Conservation (phyloP, 1,139 yeast genomes). For the Kodamaea derodonti region DNA sequence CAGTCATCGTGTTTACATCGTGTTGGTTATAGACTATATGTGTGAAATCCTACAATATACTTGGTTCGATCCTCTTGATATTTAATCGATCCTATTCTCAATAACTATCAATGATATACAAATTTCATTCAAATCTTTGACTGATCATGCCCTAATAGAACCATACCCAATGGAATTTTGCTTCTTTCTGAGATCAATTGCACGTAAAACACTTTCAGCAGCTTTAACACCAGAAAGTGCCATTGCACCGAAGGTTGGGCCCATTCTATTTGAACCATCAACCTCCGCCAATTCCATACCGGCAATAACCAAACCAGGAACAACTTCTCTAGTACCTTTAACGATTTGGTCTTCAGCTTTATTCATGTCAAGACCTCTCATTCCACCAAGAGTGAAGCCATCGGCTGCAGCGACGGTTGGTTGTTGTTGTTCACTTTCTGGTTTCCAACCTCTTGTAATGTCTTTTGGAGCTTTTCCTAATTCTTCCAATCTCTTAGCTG, state of each 20-base stretch:
- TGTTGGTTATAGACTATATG: no score
- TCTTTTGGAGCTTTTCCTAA: conserved; percentile 28
- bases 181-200: conserved; percentile 46
- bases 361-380: conserved; percentile 81
- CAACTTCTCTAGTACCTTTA: conserved; percentile 64
- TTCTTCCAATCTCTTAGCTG: conserved; percentile 48
- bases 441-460: conserved; percentile 15
- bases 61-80: no score
- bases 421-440: neutral
- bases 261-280: conserved; percentile 79
- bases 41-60: no score
- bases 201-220: conserved; percentile 57
- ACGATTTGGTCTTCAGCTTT: conserved; percentile 76
- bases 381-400: conserved; percentile 54
- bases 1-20: no score
- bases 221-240: conserved; percentile 74
- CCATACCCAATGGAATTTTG: conserved; percentile 28
- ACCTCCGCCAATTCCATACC: conserved; percentile 82
- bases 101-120: no score
- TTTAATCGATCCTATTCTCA: no score
- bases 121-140: no score
- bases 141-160: no score
- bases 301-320: conserved; percentile 69
- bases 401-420: conserved; percentile 26
- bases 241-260: conserved; percentile 85